Conservation (phyloP, 2,329 filamentous ascomycete genomes). For the Cytospora leucostoma region DNA sequence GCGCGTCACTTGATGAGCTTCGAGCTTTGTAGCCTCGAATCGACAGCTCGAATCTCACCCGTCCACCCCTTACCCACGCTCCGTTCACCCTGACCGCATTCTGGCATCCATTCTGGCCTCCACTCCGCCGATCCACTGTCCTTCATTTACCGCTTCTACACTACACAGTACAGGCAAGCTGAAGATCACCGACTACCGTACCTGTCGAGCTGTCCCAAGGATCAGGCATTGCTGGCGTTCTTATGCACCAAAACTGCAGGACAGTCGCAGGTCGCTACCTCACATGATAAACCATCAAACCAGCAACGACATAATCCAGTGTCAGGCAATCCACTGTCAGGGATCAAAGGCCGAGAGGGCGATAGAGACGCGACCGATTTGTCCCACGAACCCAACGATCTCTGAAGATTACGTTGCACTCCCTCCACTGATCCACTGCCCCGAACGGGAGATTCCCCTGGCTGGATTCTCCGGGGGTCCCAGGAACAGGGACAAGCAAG, state of each 20-base stretch:
- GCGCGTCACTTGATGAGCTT: conserved; percentile 20
- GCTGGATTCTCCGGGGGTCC: conserved; percentile 15
- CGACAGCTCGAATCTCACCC: not conserved
- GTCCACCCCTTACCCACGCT: conserved; percentile 24
- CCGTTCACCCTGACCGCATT: conserved; percentile 25
- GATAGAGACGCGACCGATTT: not conserved
- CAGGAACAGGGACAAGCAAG: conserved; percentile 21
- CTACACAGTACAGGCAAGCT: not conserved
- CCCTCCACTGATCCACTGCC: conserved; percentile 18
- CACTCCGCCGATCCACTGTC: conserved; percentile 24
- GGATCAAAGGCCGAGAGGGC: not conserved
- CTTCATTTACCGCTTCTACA: conserved; percentile 14
- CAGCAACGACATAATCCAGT: not conserved
- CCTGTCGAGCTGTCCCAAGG: not conserved
- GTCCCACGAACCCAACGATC: not conserved
- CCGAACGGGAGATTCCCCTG: conserved; percentile 15
- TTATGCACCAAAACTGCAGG: conserved; percentile 1
- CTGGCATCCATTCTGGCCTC: conserved; percentile 22
- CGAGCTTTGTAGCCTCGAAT: not conserved
- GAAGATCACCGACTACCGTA: not conserved
- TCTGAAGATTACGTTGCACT: conserved; percentile 18
- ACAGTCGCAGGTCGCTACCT: conserved; percentile 5
- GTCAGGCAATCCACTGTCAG: not conserved
- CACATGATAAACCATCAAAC: conserved; percentile 7
- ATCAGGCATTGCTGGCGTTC: not conserved